Base-by-base conservation (phyloP, 2,329 filamentous ascomycete species). In the Colletotrichum chrysophilum region DNA sequence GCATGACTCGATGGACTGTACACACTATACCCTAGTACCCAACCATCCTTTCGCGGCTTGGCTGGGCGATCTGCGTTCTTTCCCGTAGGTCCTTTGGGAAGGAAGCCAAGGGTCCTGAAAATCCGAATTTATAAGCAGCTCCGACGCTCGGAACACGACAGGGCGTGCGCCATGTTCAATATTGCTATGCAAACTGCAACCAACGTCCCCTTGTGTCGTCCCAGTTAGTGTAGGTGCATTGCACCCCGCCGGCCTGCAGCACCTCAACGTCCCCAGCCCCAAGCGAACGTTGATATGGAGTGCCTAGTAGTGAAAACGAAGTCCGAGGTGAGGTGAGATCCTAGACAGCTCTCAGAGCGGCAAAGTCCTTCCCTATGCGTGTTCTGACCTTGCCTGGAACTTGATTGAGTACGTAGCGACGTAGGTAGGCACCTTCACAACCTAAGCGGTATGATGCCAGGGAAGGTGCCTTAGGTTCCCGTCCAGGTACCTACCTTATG, bases 111-210 rank as follows among this genome's bases (percentile, higher is more conserved):
- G 74, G 69, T 70, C 74, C 70, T 74, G 36, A 21, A 48, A 21
- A 48, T 48, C 18, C 43, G 18, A 55, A 76, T 76, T 76, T 76
- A 65, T 74, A 76, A 76, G 74, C 74, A 71, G 60, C 32, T 73
- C 73, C 73, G 70, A 73, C 64, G 32, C 64, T 73, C 73, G 73
- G 69, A 75, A 68, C 43, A 38, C 34, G 6, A 36, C 64, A 61
- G 26, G 10, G 21, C 52, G 26, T 30, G 26, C 26, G 14, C 16
- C 26, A 26, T 32, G 58, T 10, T 56, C 52, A 48, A 48, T 48
- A 48, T 43, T 55, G 48, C 48, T 26, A 21, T 21, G 48, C 48
- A 26, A 21, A 18, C 64, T 18, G 34, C 60, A 52, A 48, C 60
- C 66, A 48, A 60, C 71, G 56, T 48, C 18, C 72, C 38, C 18